Base-by-base conservation (phyloP, 2,329 filamentous ascomycete species). In the Cadophora luteo-olivacea region DNA sequence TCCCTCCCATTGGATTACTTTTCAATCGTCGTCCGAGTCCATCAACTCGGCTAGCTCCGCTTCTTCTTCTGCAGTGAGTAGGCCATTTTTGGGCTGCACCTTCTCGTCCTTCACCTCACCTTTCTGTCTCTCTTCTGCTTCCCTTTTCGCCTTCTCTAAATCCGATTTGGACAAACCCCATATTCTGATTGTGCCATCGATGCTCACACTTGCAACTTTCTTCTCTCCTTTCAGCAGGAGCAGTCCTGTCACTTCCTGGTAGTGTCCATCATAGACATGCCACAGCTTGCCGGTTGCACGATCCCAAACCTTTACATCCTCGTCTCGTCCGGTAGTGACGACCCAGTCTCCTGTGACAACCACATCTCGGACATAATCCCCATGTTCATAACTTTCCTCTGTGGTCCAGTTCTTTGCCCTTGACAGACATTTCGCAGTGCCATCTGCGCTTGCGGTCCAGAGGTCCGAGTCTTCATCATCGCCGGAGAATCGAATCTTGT, bases 381-480 rank as follows among this genome's bases (percentile, higher is more conserved):
- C 93, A 78, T 99, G 96, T 65, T 85, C 81, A 69, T 97, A 87
- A 1, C 82, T 86, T 65, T 94, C 91, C 68, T 95, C 93, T 3
- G 87, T 81, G 57, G 86, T 86, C 85, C 93, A 97, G 22, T 84
- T 84, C 57, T 86, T 87, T 29, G 85, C 82, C 64, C 94, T 85
- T 0, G 90, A 85, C 9, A 97, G 85, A 74, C 93, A 94, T 79
- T 95, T 96, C 1, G 89, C 89, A 0, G 91, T 94, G 74, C 93
- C 96, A 79, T 99, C 96, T 4, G 93, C 94, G 69, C 93, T 97
- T 6, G 94, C 92, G 8, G 95, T 97, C 94, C 94, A 98, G 74
- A 97, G 92, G 38, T 86, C 89, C 14, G 87, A 85, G 7, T 89
- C 87, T 41, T 81, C 82, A 6, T 83, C 81, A 19, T 79, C 77